Evolutionary conservation across 2,329 filamentous ascomycete genomes (phyloP).

Genomic region (Talaromyces funiculosus): DNA sequence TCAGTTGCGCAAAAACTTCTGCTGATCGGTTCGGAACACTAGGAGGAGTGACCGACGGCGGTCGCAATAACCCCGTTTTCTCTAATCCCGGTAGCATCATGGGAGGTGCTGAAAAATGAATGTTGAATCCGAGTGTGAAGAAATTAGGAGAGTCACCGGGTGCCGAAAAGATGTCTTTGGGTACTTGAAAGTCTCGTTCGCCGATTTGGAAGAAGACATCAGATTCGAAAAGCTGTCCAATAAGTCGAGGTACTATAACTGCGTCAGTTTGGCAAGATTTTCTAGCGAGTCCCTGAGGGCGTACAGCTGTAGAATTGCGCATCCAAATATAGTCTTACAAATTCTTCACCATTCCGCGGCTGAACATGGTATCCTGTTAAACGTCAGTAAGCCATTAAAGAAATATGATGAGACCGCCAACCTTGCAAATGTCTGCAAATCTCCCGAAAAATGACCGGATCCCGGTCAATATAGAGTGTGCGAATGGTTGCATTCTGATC

Average conservation of each 20-base stretch:
- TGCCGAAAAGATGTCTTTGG: conserved; percentile 75
- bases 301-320: conserved; percentile 86
- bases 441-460: conserved; percentile 81
- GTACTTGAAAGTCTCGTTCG: conserved; percentile 79
- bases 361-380: conserved; percentile 68
- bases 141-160: conserved; percentile 93
- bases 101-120: conserved; percentile 74
- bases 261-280: background rate
- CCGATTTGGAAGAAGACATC: conserved; percentile 91
- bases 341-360: conserved; percentile 76
- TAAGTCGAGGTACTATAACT: conserved; percentile 71
- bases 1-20: conserved; percentile 75
- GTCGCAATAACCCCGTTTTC: conserved; percentile 70
- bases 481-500: conserved; percentile 57
- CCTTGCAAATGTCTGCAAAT: conserved; percentile 85
- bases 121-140: conserved; percentile 83
- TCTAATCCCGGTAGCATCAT: conserved; percentile 84
- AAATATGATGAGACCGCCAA: conserved; percentile 17
- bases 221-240: conserved; percentile 84
- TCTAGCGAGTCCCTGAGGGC: conserved; percentile 22
- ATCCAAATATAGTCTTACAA: conserved; percentile 87
- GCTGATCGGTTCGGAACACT: conserved; percentile 73
- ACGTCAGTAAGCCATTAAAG: background rate
- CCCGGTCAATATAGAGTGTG: conserved; percentile 91
- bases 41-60: conserved; percentile 79